Base-by-base conservation (phyloP, 305 asterid genomes). In the Fraxinus sp. region DNA sequence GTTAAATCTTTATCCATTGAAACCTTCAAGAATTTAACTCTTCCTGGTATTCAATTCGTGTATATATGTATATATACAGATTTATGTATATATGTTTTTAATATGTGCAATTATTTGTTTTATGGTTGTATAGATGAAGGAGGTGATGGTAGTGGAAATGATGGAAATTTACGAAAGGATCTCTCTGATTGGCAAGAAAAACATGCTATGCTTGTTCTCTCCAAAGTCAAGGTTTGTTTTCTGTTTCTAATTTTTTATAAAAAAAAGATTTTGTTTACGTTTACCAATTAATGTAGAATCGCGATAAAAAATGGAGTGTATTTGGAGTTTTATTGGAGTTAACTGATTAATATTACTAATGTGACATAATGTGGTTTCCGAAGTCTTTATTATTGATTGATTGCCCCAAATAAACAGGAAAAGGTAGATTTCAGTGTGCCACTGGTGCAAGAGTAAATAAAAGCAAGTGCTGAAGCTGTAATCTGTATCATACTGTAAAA, bases 171-270 rank as follows among this genome's bases (percentile, higher is more conserved):
- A 72, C 85, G 87, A 77, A 81, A 79, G 77, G 98, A 94, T 91
- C 96, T 96, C 18, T 93, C 97, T 46, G 94, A 92, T 28, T 93
- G 98, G 98, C 97, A 92, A 90, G 94, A 96, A 80, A 91, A 84
- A 49, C 99, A 96, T 82, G 99, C 97, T 57, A 86, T 89, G 92
- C 94, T 92, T 83, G 86, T 90, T 80, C 97, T 96, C 43, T 87
- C 97, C 83, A 91, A 87, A 85, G 90, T 90, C 87, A 92, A 93
- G 98, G 98, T 96, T 71, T 26, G n/a, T 68, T 77, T 30, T 8
- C 43, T 55, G 39, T 10, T 77, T 52, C 79, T 30, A 26, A 33
- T 7, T 70, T 20, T 13, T n/a, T 4, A 37, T 62, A 49, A 14
- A 68, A 52, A 68, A 52, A 39, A 16, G 18, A 73, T 20, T 57